Evolutionary conservation across 805 yeast genomes (phyloP).

Genomic region (Candida incommunis): DNA sequence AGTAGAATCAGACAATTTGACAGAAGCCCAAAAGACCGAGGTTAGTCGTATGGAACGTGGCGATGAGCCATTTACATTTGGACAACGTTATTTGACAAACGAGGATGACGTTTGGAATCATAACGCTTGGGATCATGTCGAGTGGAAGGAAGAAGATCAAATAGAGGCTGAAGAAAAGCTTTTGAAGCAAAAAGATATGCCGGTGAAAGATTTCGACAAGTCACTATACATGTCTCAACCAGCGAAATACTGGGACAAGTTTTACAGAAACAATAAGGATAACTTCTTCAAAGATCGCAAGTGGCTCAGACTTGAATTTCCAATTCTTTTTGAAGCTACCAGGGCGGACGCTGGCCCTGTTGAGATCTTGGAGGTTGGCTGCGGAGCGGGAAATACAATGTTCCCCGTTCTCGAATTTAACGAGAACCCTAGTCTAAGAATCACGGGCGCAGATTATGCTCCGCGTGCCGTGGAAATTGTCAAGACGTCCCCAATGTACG

Average conservation of each 20-base stretch:
- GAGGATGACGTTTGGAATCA: slow-evolving; percentile 73
- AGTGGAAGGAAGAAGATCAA: slow-evolving; percentile 88
- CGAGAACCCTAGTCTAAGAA: slow-evolving; percentile 56
- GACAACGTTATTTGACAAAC: slow-evolving; percentile 61
- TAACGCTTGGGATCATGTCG: slow-evolving; percentile 96
- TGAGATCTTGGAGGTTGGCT: slow-evolving; percentile 81
- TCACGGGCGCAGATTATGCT: slow-evolving; percentile 83
- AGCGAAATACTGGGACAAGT: slow-evolving; percentile 88
- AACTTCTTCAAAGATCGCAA: slow-evolving; percentile 94
- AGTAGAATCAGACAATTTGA: too few relatives aligned
- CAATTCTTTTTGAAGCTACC: slow-evolving; percentile 66
- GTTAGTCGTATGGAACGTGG: slow-evolving; percentile 34
- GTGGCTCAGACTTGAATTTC: slow-evolving; percentile 93
- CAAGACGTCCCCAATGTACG: slow-evolving; percentile 44
- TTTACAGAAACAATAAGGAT: slow-evolving; percentile 78
- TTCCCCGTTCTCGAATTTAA: slow-evolving; percentile 80
- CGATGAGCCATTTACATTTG: slow-evolving; percentile 84
- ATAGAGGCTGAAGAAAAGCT: slow-evolving; percentile 62
- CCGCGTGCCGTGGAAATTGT: slow-evolving; percentile 83
- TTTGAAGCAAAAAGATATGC: slow-evolving; percentile 57
- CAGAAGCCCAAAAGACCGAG: too few relatives aligned
- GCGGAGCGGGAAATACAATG: slow-evolving; percentile 97
- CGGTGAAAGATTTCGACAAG: slow-evolving; percentile 82
- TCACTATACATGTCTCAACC: slow-evolving; percentile 67
- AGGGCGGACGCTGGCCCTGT: slow-evolving; percentile 54